These are phyloP conservation scores for Nadsonia commutata DNA, from an alignment of 1,139 yeast species.

Conservation along the genomic window DNA sequence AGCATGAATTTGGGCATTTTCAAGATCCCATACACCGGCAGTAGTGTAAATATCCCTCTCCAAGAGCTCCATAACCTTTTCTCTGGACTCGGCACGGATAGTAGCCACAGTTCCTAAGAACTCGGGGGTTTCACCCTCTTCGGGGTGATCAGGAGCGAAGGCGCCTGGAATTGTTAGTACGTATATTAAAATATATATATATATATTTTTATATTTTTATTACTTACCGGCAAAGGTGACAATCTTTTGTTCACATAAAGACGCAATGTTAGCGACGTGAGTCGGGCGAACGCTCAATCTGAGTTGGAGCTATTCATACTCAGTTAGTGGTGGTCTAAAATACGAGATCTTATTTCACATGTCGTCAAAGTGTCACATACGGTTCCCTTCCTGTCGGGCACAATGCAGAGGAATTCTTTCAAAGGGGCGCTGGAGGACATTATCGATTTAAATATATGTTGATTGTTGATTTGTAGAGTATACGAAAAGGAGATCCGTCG, in stretches of 20 bases:
- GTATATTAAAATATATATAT: too few species aligned
- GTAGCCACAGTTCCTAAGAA: conserved; percentile 63
- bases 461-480: too few species aligned
- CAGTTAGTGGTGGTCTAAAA: background rate
- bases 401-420: conserved; percentile 29
- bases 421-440: background rate
- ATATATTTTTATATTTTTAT: background rate
- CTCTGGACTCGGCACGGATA: conserved; percentile 45
- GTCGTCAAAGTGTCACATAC: conserved; percentile 16
- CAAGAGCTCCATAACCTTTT: conserved; percentile 49
- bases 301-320: conserved; percentile 25
- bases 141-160: conserved; percentile 25
- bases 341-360: too few species aligned
- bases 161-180: too few species aligned
- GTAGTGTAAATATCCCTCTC: conserved; percentile 48
- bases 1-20: conserved; percentile 47
- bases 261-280: conserved; percentile 44
- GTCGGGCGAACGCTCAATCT: conserved; percentile 33
- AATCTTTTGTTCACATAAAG: conserved; percentile 33
- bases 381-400: conserved; percentile 52
- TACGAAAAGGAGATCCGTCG: too few species aligned
- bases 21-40: conserved; percentile 66
- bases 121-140: conserved; percentile 30
- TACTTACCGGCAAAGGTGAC: background rate
- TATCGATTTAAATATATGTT: too few species aligned